phyloP scores from a whole-genome alignment of 208 protist species.

The Leishmania amazonensis region DNA sequence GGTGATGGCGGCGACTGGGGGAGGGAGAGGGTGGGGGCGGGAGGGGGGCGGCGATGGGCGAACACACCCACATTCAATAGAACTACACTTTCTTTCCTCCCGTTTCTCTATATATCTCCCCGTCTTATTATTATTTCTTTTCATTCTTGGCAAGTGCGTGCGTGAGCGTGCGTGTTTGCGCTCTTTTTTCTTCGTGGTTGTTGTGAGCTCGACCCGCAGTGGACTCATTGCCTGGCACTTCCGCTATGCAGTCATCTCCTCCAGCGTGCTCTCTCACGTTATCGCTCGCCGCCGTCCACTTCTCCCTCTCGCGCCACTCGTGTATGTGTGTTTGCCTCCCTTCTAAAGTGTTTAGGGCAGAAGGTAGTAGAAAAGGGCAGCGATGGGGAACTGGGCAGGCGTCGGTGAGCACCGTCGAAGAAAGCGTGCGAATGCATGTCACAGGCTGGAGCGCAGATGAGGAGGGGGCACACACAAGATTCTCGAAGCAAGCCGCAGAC shows the following conservation, averaged over 20 bases:
- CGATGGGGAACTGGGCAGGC: not conserved
- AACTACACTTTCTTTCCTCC: conserved; percentile 6
- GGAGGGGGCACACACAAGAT: not conserved
- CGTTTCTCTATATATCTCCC: not conserved
- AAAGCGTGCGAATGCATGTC: not conserved
- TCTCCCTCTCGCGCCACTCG: not conserved
- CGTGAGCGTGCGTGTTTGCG: not conserved
- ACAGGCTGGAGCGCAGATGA: not conserved
- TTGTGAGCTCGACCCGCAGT: not conserved
- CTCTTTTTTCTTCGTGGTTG: not conserved
- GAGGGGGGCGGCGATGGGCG: not conserved
- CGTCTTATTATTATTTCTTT: not conserved
- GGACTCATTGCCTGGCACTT: not conserved
- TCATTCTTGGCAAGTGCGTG: not conserved
- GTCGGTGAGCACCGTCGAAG: not conserved
- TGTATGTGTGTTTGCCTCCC: not conserved
- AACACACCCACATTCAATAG: not conserved
- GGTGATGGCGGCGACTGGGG: not conserved
- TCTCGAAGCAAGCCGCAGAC: not conserved
- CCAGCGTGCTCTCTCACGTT: not conserved
- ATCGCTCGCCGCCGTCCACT: not conserved
- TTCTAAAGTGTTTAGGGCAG: not conserved
- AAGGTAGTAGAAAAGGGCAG: not conserved
- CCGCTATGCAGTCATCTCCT: not conserved
- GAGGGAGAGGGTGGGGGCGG: not conserved